Evolutionary conservation across 2,329 filamentous ascomycete species (phyloP).

Genomic region (Diaporthe batatas): DNA sequence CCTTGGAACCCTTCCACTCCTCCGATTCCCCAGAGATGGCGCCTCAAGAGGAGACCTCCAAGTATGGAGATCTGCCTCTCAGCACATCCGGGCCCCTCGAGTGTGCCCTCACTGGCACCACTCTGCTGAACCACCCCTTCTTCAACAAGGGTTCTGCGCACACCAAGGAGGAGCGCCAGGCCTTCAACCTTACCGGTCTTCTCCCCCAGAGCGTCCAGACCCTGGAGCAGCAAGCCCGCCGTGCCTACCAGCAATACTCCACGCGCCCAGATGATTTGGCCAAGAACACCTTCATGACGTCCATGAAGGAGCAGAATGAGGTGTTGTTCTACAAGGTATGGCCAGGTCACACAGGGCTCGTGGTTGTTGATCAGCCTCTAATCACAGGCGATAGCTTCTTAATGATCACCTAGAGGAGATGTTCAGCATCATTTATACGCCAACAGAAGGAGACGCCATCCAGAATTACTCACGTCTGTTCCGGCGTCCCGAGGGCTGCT

Average conservation of each 20-base stretch:
- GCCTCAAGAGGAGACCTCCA: constrained; percentile 46
- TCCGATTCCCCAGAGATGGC: neutral
- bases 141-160: constrained; percentile 91
- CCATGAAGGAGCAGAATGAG: constrained; percentile 86
- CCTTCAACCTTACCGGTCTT: constrained; percentile 79
- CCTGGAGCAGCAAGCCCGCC: constrained; percentile 79
- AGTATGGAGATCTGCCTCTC: constrained; percentile 61
- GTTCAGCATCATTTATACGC: constrained; percentile 92
- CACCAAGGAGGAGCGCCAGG: constrained; percentile 73
- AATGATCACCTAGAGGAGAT: constrained; percentile 86
- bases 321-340: constrained; percentile 81
- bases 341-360: neutral
- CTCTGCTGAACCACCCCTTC: constrained; percentile 73
- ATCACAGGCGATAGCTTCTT: constrained; percentile 67
- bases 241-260: constrained; percentile 85
- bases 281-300: constrained; percentile 91
- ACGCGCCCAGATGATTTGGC: constrained; percentile 73
- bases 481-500: constrained; percentile 83
- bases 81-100: constrained; percentile 62
- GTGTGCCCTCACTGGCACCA: constrained; percentile 63
- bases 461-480: constrained; percentile 86
- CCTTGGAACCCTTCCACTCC: no score
- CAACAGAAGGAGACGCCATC: constrained; percentile 90
- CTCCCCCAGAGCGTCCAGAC: constrained; percentile 80
- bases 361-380: neutral